Conservation (phyloP, 1,284 basidiomycete species). For the Tilletiopsis washingtonensis region DNA sequence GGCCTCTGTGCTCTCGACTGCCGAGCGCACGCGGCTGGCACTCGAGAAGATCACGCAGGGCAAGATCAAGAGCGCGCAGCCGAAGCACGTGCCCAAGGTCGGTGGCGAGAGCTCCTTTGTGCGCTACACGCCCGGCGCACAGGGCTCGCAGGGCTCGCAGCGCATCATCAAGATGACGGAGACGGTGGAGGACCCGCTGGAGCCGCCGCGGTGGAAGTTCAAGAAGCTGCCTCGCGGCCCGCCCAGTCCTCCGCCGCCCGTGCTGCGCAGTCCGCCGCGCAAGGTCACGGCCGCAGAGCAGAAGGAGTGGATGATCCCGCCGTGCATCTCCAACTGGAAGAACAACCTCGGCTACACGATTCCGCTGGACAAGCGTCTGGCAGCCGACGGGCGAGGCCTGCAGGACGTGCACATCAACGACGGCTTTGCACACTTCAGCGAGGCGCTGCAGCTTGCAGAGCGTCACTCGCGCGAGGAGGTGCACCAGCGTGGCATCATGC, state of each 20-base stretch:
- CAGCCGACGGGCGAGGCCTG: constrained; percentile 90
- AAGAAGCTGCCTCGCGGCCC: constrained; percentile 96
- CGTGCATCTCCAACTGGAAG: constrained; percentile 99
- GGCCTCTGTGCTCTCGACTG: constrained; percentile 75
- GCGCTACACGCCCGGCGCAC: constrained; percentile 85
- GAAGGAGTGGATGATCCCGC: constrained; percentile 99
- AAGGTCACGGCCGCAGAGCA: constrained; percentile 94
- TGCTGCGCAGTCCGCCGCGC: constrained; percentile 86
- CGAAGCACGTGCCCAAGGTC: constrained; percentile 49
- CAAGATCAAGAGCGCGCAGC: constrained; percentile 94
- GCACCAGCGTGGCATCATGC: constrained; percentile 88
- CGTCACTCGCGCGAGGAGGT: constrained; percentile 97
- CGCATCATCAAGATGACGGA: constrained; percentile 95
- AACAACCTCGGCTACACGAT: constrained; percentile 99
- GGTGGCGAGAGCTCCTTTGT: constrained; percentile 73
- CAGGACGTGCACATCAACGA: constrained; percentile 99
- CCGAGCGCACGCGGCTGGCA: constrained; percentile 80
- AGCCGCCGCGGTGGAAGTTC: constrained; percentile 93
- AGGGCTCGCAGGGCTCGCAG: constrained; percentile 57
- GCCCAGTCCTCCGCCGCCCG: constrained; percentile 92
- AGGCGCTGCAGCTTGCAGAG: constrained; percentile 92
- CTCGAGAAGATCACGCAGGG: constrained; percentile 87
- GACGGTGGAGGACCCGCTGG: constrained; percentile 83
- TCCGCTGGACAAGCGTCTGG: constrained; percentile 93
- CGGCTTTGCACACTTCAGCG: constrained; percentile 97